phyloP scores from a whole-genome alignment of 345 rosid species.

The Arabidopsis suecica region DNA sequence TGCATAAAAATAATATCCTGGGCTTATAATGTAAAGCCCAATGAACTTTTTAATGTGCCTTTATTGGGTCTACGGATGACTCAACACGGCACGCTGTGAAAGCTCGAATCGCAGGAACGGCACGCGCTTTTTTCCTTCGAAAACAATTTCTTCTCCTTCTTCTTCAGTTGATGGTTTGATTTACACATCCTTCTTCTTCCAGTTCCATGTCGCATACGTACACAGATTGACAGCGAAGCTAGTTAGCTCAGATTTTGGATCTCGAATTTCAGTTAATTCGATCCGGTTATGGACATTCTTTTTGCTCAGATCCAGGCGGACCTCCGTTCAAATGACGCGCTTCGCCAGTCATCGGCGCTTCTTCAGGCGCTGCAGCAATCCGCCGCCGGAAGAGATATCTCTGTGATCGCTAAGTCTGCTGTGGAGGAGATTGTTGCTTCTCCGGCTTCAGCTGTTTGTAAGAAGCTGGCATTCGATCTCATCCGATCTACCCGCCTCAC shows the following conservation, averaged over 20 bases:
- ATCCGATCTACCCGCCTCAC: slow-evolving; percentile 96
- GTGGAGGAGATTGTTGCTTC: slow-evolving; percentile 93
- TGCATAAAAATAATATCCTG: not conserved
- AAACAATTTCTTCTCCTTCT: not conserved
- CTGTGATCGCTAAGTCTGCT: slow-evolving; percentile 87
- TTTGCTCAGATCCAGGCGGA: slow-evolving; percentile 99
- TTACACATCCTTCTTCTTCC: not conserved
- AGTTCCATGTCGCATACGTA: slow-evolving; percentile 33
- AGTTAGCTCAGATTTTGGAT: slow-evolving; percentile 16
- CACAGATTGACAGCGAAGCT: slow-evolving; percentile 9
- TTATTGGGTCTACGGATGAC: slow-evolving; percentile 2
- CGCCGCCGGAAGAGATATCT: slow-evolving; percentile 92
- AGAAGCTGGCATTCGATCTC: slow-evolving; percentile 93
- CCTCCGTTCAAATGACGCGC: slow-evolving; percentile 97
- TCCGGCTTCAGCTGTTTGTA: slow-evolving; percentile 96
- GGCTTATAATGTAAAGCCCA: not conserved
- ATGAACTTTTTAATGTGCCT: not conserved
- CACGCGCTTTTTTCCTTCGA: not conserved
- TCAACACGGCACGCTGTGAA: slow-evolving; percentile 29
- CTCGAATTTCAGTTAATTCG: slow-evolving; percentile 1
- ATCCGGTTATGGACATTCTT: slow-evolving; percentile 75
- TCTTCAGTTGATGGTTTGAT: not conserved
- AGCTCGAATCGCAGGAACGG: not conserved
- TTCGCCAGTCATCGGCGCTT: slow-evolving; percentile 91
- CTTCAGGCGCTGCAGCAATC: slow-evolving; percentile 96